Evolutionary conservation across 192 early-diverging fungal species (phyloP), one percentile per base, ranked within the genome.

Genomic region (Thamnidium elegans): DNA sequence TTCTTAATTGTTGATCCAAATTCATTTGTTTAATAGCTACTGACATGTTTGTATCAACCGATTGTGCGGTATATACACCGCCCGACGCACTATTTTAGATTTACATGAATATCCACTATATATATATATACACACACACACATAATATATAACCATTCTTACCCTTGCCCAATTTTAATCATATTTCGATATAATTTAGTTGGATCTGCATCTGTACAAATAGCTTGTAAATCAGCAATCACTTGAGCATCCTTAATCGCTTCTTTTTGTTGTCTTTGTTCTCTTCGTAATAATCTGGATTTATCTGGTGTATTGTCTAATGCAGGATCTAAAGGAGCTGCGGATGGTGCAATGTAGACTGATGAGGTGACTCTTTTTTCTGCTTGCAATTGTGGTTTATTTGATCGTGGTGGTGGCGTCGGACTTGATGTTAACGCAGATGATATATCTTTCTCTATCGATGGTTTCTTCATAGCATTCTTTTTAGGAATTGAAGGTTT

Each of bases 11-110:
- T 75, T 92, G 88, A 69, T 91, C 88, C 55, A 98, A 75, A 61
- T 94, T 92, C 92, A 96, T 98, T 74, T 95, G 93, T 78, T 98
- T 98, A 71, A 98, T 96, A 1, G 94, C 96, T 1, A 96, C 96
- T 4, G 80, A 74, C 26, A 79, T 78, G 19, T 67, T 73, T 1
- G 84, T 81, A 51, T 89, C 86, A 6, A 68, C 55, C 10, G 71
- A 68, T 74, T 91, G 87, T 8, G 95, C 93, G 0, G 87, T 93
- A 59, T 84, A 96, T 8, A 98, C 95, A 15, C 90, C 89, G 42
- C 94, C 95, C 34, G 94, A 98, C 8, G 95, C 95, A 14, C 93
- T 90, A 53, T 15, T 20, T 1, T 52, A 26, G 9, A 17, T 47
- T 17, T 3, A 48, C 17, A 17, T 3, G n/a, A 30, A 13, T 15